Evolutionary conservation across 345 rosid genomes (phyloP), one percentile per base, ranked within the genome.

Genomic region (Brassica rapa): DNA sequence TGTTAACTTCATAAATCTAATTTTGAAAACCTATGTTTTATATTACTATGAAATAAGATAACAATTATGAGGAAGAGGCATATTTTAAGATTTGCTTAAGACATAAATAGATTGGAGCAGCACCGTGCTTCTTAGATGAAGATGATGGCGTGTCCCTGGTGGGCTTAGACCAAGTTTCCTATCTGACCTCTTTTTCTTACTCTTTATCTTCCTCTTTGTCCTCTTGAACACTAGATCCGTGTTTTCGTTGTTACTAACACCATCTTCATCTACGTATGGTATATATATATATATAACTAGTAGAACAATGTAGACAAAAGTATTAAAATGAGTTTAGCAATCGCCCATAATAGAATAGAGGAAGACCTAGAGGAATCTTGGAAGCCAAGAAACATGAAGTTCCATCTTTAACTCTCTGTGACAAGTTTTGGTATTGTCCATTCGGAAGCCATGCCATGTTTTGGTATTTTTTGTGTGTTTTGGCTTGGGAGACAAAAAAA

Each of bases 351-450:
- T 29, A 59, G 9, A 12, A 46, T 4, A 56, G 53, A n/a, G 46
- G 41, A 35, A 41, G 71, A 89, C 93, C 91, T 82, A 83, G 24
- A 57, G 90, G 85, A 64, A 83, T 60, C 35, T 81, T 82, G 86
- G 84, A 84, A 77, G 88, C 86, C 79, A 86, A 80, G 87, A 88
- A 87, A 77, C 92, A 88, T 6, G 94, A 86, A 23, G 87, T 86
- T 86, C 84, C 84, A 74, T 88, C 90, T 72, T 77, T 87, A 12
- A 87, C 83, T 78, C 89, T 67, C 89, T 89, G 89, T 80, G 3
- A 88, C 85, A 57, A 87, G 77, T 79, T 78, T 86, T 78, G 84
- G 83, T 30, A 83, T 74, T 27, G 88, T 85, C 84, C 84, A 85
- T 43, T 82, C 84, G 10, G 87, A 82, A 75, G 76, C 82, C 89